A percentile compares a stretch with the other conserved stretches of the same genome.
These are phyloP conservation scores for Podospora tetraspora DNA, from an alignment of 495 filamentous ascomycete species.

Conservation along the genomic window DNA sequence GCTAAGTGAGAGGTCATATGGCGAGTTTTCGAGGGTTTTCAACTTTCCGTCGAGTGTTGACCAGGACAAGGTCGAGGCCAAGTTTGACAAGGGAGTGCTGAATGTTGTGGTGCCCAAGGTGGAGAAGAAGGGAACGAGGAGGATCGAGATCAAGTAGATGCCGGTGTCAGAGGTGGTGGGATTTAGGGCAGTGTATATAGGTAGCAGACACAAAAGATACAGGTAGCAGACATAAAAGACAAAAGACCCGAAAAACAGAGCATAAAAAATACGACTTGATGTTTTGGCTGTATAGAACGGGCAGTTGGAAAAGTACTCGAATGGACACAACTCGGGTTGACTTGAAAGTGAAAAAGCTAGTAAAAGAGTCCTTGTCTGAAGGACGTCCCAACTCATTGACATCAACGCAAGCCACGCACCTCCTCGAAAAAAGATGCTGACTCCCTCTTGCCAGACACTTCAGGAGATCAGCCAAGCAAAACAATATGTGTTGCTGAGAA, in stretches of 20 bases:
- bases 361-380: too few relatives aligned
- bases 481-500: neutral
- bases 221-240: too few relatives aligned
- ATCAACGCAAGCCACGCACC: too few relatives aligned
- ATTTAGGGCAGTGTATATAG: neutral
- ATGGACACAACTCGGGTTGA: too few relatives aligned
- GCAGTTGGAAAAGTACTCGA: too few relatives aligned
- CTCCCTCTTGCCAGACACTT: too few relatives aligned
- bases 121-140: conserved; percentile 36
- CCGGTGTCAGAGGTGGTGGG: neutral
- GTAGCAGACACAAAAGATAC: neutral
- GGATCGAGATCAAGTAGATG: conserved; percentile 19
- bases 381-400: too few relatives aligned
- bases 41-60: conserved; percentile 69
- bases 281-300: too few relatives aligned
- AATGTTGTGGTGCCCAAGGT: conserved; percentile 74
- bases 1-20: conserved; percentile 74
- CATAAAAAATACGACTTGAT: neutral
- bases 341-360: too few relatives aligned
- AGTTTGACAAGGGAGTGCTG: conserved; percentile 55
- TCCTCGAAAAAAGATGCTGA: too few relatives aligned
- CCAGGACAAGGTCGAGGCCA: conserved; percentile 73
- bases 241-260: neutral
- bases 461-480: neutral
- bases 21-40: conserved; percentile 79